Conservation (phyloP, 192 early-diverging fungal genomes). For the Backusella westeae region DNA sequence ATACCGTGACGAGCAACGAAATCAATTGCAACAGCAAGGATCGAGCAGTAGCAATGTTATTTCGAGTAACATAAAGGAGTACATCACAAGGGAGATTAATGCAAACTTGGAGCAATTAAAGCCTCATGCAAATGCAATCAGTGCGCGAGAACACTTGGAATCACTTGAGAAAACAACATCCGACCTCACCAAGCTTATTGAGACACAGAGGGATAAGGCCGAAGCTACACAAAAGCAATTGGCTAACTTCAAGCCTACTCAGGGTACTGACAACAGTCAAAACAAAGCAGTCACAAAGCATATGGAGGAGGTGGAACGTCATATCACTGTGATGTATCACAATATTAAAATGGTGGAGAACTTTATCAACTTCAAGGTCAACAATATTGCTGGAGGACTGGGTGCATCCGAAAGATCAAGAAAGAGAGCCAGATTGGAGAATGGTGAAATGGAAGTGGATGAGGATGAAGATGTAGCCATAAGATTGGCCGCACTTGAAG, state of each 20-base stretch:
- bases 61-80: neutral
- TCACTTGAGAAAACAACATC: neutral
- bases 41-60: neutral
- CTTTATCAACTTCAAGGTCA: neutral
- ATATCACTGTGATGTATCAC: neutral
- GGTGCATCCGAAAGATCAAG: neutral
- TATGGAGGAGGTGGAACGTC: constrained; percentile 1
- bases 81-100: neutral
- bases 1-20: neutral
- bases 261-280: no score
- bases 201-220: neutral
- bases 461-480: neutral
- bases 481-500: neutral
- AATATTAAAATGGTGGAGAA: constrained; percentile 2
- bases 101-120: neutral
- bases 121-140: neutral
- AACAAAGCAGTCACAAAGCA: neutral
- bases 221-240: neutral
- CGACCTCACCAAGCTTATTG: neutral
- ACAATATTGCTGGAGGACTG: neutral
- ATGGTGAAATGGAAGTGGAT: neutral
- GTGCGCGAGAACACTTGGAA: neutral
- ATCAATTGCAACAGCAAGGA: neutral
- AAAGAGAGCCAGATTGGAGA: neutral
- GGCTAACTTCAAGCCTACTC: neutral